These are phyloP conservation scores for Pseudozyma sp. DNA, from an alignment of 1,284 basidiomycete genomes.

Conservation along the genomic window DNA sequence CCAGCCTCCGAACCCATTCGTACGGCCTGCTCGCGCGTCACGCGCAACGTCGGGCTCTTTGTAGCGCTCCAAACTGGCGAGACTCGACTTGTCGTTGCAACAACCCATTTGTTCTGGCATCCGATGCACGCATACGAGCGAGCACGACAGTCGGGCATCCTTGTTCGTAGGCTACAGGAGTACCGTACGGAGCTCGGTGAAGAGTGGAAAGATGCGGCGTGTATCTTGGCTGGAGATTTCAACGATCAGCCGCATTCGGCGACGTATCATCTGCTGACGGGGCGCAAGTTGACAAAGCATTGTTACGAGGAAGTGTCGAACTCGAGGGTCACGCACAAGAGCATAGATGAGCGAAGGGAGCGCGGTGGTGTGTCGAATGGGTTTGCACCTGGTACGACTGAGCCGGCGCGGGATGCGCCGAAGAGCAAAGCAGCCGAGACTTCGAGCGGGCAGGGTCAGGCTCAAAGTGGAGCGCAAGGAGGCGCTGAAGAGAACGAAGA, in stretches of 20 bases:
- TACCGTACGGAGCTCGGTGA: slow-evolving; percentile 73
- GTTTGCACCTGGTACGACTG: slow-evolving; percentile 56
- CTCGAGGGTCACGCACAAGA: slow-evolving; percentile 85
- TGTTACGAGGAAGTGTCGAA: slow-evolving; percentile 73
- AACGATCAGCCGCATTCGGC: slow-evolving; percentile 89
- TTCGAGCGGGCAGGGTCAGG: slow-evolving; percentile 54
- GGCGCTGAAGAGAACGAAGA: slow-evolving; percentile 14
- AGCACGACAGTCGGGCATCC: slow-evolving; percentile 74
- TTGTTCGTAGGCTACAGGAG: slow-evolving; percentile 76
- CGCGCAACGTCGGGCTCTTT: slow-evolving; percentile 59
- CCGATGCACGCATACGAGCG: slow-evolving; percentile 83
- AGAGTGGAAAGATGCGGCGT: slow-evolving; percentile 76
- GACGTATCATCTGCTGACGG: slow-evolving; percentile 81
- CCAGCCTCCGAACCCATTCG: slow-evolving; percentile 12
- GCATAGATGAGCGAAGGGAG: slow-evolving; percentile 74
- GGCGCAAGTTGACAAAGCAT: slow-evolving; percentile 70
- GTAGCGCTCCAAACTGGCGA: slow-evolving; percentile 44
- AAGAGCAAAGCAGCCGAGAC: slow-evolving; percentile 46
- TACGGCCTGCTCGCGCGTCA: slow-evolving; percentile 50
- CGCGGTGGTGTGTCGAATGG: slow-evolving; percentile 35
- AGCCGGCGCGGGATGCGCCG: slow-evolving; percentile 46
- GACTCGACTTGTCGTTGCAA: slow-evolving; percentile 78
- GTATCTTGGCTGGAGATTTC: slow-evolving; percentile 89
- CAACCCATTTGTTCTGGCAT: slow-evolving; percentile 94
- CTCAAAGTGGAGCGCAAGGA: slow-evolving; percentile 1